phyloP scores from a whole-genome alignment of 495 filamentous ascomycete species.

The Glutinoglossum americanum region DNA sequence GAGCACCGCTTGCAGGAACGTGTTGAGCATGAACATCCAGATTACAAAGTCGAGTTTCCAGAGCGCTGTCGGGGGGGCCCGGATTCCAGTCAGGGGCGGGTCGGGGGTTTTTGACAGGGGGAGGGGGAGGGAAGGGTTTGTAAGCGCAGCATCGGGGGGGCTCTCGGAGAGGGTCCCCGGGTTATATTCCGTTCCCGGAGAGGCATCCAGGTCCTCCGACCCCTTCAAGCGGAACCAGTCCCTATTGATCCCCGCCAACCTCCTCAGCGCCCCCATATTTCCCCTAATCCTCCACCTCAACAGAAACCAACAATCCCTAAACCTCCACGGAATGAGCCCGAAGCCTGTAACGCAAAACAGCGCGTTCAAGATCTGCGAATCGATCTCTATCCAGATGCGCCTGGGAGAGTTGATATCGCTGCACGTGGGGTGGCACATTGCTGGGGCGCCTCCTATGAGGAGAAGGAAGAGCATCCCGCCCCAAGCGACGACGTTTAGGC shows the following conservation, averaged over 20 bases:
- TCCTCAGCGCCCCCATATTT: constrained; percentile 30
- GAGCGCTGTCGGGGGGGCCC: constrained; percentile 37
- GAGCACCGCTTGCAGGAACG: constrained; percentile 46
- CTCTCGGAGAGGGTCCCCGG: constrained; percentile 5
- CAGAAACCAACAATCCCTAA: constrained; percentile 55
- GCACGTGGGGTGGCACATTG: constrained; percentile 60
- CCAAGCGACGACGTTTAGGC: constrained; percentile 67
- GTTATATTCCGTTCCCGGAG: not conserved
- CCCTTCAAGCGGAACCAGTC: constrained; percentile 49
- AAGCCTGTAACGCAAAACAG: constrained; percentile 79
- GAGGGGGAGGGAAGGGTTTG: constrained; percentile 28
- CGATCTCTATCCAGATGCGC: constrained; percentile 64
- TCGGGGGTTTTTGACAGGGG: constrained; percentile 32
- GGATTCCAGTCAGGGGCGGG: constrained; percentile 36
- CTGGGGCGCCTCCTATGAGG: constrained; percentile 48
- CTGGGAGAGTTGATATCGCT: constrained; percentile 51
- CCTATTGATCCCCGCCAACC: constrained; percentile 42
- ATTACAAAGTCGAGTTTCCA: constrained; percentile 73
- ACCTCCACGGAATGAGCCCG: constrained; percentile 66
- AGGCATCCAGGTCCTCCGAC: constrained; percentile 18
- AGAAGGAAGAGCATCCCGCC: constrained; percentile 80
- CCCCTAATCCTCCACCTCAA: constrained; percentile 35
- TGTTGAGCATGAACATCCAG: constrained; percentile 54
- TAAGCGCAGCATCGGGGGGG: constrained; percentile 23
- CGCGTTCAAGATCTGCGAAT: constrained; percentile 63